These are phyloP conservation scores for Austroboletus niveus DNA, from an alignment of 1,284 basidiomycete species.

Conservation along the genomic window DNA sequence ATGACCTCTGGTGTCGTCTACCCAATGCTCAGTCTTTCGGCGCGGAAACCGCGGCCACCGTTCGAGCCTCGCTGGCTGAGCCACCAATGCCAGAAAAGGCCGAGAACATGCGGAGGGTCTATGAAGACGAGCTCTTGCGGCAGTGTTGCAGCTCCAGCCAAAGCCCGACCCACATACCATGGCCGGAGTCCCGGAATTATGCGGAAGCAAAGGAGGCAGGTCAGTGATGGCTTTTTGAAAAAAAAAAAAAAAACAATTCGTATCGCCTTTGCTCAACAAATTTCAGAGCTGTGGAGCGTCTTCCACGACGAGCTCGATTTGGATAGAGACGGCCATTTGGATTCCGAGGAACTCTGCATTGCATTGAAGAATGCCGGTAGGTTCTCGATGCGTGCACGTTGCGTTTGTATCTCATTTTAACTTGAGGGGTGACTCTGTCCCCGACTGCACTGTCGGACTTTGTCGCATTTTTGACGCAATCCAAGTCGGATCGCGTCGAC, in stretches of 20 bases:
- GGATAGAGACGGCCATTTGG: constrained; percentile 81
- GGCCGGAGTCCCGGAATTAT: constrained; percentile 79
- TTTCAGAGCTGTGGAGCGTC: constrained; percentile 80
- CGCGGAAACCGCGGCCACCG: constrained; percentile 27
- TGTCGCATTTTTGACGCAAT: constrained; percentile 74
- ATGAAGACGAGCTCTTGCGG: constrained; percentile 75
- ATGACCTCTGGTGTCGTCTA: constrained; percentile 61
- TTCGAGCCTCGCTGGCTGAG: constrained; percentile 19
- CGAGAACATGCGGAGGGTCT: constrained; percentile 64
- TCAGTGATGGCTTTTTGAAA: constrained; percentile 36
- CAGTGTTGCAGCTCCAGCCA: constrained; percentile 54
- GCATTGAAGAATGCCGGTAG: constrained; percentile 75
- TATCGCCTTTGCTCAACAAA: constrained; percentile 21
- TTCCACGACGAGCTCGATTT: constrained; percentile 88
- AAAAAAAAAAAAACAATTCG: constrained; percentile 12
- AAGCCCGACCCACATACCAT: constrained; percentile 54
- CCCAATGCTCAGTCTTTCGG: constrained; percentile 34
- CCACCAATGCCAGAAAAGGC: constrained; percentile 67
- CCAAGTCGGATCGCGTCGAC: constrained; percentile 66
- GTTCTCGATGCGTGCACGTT: constrained; percentile 27
- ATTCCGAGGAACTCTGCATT: constrained; percentile 65
- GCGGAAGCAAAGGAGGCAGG: constrained; percentile 77
- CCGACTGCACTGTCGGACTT: constrained; percentile 72
- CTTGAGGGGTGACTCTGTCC: constrained; percentile 66
- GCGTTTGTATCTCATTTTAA: constrained; percentile 14